phyloP scores from a whole-genome alignment of 345 rosid genomes.

The Boechera divaricarpa region DNA sequence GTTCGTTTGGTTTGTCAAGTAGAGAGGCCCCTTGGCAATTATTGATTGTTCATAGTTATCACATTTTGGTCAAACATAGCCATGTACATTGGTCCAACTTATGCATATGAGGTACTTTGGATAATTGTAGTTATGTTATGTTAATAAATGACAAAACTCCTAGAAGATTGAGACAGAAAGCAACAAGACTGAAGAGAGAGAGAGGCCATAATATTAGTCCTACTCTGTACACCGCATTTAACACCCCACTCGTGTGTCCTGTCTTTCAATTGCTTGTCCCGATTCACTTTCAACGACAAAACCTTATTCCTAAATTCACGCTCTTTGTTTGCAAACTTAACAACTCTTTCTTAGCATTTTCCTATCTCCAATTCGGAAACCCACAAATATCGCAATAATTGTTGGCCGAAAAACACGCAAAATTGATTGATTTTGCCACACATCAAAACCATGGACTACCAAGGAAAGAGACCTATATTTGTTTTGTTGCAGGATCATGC shows the following conservation, averaged over 20 bases:
- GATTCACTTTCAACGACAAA: conserved; percentile 41
- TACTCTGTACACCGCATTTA: conserved; percentile 41
- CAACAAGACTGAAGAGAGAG: conserved; percentile 30
- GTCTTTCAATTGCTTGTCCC: conserved; percentile 41
- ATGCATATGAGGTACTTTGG: not conserved
- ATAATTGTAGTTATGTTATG: conserved; percentile 17
- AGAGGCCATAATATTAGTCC: conserved; percentile 22
- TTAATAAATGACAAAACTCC: conserved; percentile 36
- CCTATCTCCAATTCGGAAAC: conserved; percentile 5
- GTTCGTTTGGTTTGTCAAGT: conserved; percentile 5
- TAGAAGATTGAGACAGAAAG: conserved; percentile 43
- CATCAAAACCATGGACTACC: not conserved
- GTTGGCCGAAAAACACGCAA: conserved; percentile 13
- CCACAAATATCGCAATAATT: conserved; percentile 19
- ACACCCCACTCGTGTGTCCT: conserved; percentile 50
- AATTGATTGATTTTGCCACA: not conserved
- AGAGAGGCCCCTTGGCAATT: conserved; percentile 4
- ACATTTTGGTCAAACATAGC: conserved; percentile 24
- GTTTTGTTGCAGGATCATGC: not conserved
- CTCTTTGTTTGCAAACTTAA: conserved; percentile 29
- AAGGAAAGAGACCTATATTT: not conserved
- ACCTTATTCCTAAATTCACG: conserved; percentile 42
- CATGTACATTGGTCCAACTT: conserved; percentile 28
- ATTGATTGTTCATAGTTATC: conserved; percentile 2
- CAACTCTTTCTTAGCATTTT: conserved; percentile 10